phyloP scores from a whole-genome alignment of 495 filamentous ascomycete genomes.

The Talaromyces adpressus region DNA sequence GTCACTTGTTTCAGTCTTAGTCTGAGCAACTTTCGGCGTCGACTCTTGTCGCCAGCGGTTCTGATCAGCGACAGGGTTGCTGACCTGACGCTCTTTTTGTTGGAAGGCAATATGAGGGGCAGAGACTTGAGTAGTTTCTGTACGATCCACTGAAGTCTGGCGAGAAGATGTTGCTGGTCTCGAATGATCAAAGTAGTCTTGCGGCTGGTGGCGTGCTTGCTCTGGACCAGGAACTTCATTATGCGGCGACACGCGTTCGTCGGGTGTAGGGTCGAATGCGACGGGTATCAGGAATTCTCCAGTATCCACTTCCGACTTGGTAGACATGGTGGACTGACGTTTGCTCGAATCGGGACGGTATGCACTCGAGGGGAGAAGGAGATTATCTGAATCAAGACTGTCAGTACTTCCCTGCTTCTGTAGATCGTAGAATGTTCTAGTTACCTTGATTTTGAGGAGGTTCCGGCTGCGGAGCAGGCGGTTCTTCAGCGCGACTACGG shows the following conservation, averaged over 20 bases:
- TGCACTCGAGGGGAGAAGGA: constrained; percentile 66
- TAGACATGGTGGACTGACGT: constrained; percentile 58
- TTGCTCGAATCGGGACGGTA: constrained; percentile 57
- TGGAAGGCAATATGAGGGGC: constrained; percentile 90
- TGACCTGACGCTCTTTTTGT: constrained; percentile 65
- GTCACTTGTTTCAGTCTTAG: constrained; percentile 24
- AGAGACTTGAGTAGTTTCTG: constrained; percentile 27
- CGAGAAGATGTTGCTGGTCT: constrained; percentile 27
- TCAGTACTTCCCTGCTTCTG: not conserved
- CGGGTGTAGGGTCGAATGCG: constrained; percentile 76
- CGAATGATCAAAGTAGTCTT: constrained; percentile 44
- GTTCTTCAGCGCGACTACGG: not conserved
- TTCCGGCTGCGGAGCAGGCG: constrained; percentile 4
- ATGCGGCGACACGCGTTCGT: constrained; percentile 48
- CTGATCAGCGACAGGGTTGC: constrained; percentile 22
- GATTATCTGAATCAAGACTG: constrained; percentile 32
- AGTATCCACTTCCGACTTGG: constrained; percentile 51
- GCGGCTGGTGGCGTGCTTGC: constrained; percentile 11
- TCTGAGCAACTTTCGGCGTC: constrained; percentile 4
- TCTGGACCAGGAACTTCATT: constrained; percentile 21
- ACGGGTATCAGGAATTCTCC: constrained; percentile 88
- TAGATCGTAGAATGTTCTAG: not conserved
- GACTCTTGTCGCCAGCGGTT: constrained; percentile 35
- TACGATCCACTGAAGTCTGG: constrained; percentile 16
- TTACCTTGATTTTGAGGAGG: constrained; percentile 17